Evolutionary conservation across 2,329 filamentous ascomycete species (phyloP).

Genomic region (Neonectria coccinea): DNA sequence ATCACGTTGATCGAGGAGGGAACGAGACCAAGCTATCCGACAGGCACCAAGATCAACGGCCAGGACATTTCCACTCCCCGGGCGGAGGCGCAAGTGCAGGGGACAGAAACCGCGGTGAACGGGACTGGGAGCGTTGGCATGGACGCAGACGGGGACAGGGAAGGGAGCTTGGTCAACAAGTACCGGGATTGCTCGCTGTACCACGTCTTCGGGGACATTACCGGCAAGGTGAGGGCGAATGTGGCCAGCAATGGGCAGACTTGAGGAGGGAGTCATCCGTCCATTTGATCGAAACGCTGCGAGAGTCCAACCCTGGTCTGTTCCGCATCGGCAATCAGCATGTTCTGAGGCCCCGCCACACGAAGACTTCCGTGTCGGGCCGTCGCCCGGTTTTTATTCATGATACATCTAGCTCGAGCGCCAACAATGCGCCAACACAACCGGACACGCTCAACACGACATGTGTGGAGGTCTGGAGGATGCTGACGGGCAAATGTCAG

Average conservation of each 20-base stretch:
- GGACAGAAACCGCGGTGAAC: constrained; percentile 40
- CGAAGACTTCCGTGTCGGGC: constrained; percentile 31
- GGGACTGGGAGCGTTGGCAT: background rate
- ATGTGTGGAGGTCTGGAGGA: constrained; percentile 8
- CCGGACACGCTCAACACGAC: background rate
- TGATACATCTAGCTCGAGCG: background rate
- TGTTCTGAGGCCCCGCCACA: constrained; percentile 21
- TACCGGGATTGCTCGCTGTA: constrained; percentile 78
- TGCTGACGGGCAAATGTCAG: constrained; percentile 7
- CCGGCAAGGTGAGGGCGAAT: constrained; percentile 55
- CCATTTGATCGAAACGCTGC: background rate
- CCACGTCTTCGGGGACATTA: constrained; percentile 75
- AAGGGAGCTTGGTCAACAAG: constrained; percentile 72
- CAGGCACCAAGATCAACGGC: constrained; percentile 73
- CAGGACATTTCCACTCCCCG: constrained; percentile 58
- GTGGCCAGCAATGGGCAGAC: constrained; percentile 32
- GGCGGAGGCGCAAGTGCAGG: background rate
- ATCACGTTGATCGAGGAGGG: constrained; percentile 86
- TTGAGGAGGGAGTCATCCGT: constrained; percentile 19
- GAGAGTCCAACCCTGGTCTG: background rate
- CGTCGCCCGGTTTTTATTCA: constrained; percentile 27
- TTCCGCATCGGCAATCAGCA: constrained; percentile 9
- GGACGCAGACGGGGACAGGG: constrained; percentile 20
- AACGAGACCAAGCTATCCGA: constrained; percentile 72
- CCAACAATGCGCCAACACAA: background rate